Percentiles rank a stretch among this genome's conserved stretches.
These are phyloP conservation scores for Colletotrichum theobromicola DNA, from an alignment of 2,329 filamentous ascomycete genomes.

Conservation along the genomic window DNA sequence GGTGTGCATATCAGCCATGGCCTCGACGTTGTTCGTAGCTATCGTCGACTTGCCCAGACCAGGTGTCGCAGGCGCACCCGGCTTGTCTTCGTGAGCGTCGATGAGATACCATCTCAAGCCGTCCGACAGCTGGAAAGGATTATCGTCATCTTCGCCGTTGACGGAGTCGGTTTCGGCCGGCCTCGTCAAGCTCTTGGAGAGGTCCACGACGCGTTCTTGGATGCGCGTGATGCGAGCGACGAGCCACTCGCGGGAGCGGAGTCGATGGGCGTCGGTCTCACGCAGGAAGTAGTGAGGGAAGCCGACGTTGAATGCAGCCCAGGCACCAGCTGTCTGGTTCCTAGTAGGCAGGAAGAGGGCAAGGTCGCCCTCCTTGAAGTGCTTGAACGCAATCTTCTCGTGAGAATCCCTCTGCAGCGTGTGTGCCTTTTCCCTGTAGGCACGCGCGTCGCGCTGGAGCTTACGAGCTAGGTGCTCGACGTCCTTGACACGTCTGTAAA, in stretches of 20 bases:
- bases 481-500: constrained; percentile 90
- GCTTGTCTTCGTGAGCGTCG: constrained; percentile 91
- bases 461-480: constrained; percentile 93
- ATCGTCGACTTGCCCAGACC: constrained; percentile 92
- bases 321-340: constrained; percentile 92
- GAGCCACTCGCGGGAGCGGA: constrained; percentile 91
- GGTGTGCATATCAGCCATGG: constrained; percentile 73
- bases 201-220: constrained; percentile 90
- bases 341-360: constrained; percentile 93
- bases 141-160: constrained; percentile 79
- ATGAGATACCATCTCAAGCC: constrained; percentile 96
- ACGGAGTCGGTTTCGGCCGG: constrained; percentile 54
- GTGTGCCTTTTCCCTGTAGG: constrained; percentile 87
- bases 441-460: constrained; percentile 86
- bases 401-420: constrained; percentile 82
- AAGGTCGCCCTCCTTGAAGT: constrained; percentile 96
- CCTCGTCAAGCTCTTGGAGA: constrained; percentile 73
- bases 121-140: constrained; percentile 95
- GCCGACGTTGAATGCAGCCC: constrained; percentile 98
- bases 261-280: constrained; percentile 86
- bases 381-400: constrained; percentile 93
- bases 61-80: constrained; percentile 88
- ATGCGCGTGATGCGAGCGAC: constrained; percentile 90
- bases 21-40: constrained; percentile 85
- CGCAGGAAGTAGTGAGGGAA: constrained; percentile 97